Evolutionary conservation across 768 basidiomycete genomes (phyloP).

Genomic region (Phanerochaete carnosa): DNA sequence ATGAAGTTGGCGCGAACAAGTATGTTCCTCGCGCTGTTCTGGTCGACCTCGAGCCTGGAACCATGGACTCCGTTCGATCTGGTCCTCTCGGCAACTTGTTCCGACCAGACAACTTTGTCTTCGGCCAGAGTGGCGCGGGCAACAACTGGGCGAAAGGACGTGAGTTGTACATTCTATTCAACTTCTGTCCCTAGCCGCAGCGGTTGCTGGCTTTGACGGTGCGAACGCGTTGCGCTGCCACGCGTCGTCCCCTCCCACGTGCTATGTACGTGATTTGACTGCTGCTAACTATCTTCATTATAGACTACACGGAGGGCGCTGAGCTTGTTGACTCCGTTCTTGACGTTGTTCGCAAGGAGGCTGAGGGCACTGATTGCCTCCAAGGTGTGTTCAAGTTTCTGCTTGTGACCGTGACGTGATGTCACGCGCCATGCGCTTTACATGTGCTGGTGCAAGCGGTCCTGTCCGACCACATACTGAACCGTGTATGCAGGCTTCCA

Average conservation of each 20-base stretch:
- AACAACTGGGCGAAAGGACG: slow-evolving; percentile 99
- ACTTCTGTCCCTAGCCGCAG: neutral
- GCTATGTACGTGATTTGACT: slow-evolving; percentile 15
- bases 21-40: slow-evolving; percentile 98
- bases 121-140: slow-evolving; percentile 96
- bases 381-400: slow-evolving; percentile 63
- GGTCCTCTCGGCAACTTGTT: slow-evolving; percentile 89
- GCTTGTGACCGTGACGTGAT: slow-evolving; percentile 12
- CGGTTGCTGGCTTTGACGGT: neutral
- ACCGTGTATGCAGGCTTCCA: slow-evolving; percentile 73
- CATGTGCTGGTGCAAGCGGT: slow-evolving; percentile 7
- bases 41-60: slow-evolving; percentile 96
- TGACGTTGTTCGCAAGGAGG: slow-evolving; percentile 98
- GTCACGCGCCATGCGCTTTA: slow-evolving; percentile 13
- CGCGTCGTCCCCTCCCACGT: neutral
- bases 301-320: slow-evolving; percentile 93
- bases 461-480: neutral
- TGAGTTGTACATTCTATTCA: slow-evolving; percentile 45
- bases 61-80: slow-evolving; percentile 90
- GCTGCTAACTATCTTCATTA: slow-evolving; percentile 11
- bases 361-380: slow-evolving; percentile 94
- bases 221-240: slow-evolving; percentile 7
- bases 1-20: slow-evolving; percentile 92
- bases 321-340: slow-evolving; percentile 98
- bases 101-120: slow-evolving; percentile 98